phyloP scores from a whole-genome alignment of 176 grass and related monocot genomes.

The Themeda triandra region DNA sequence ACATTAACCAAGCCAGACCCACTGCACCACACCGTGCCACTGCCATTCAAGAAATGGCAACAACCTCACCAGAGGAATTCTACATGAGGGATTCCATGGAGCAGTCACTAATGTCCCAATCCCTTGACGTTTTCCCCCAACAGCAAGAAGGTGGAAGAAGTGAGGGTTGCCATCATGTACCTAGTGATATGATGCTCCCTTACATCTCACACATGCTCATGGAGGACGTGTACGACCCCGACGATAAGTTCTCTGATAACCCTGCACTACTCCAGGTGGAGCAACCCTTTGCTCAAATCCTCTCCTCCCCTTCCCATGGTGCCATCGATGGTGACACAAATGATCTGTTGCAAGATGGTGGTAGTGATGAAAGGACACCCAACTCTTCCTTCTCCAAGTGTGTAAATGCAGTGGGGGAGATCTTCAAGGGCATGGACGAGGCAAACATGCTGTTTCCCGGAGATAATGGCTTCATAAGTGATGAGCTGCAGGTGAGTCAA shows the following conservation, averaged over 20 bases:
- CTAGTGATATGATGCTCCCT: conserved; percentile 8
- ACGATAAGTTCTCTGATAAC: conserved; percentile 21
- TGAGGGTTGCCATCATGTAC: not conserved
- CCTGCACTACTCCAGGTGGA: conserved; percentile 25
- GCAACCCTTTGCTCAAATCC: conserved; percentile 37
- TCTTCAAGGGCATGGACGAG: too few relatives aligned
- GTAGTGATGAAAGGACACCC: too few relatives aligned
- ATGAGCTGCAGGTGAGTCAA: too few relatives aligned
- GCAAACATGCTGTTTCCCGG: too few relatives aligned
- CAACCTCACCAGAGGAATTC: conserved; percentile 5
- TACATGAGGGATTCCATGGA: not conserved
- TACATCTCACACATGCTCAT: conserved; percentile 30
- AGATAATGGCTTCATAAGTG: too few relatives aligned
- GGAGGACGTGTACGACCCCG: conserved; percentile 52
- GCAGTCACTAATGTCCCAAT: not conserved
- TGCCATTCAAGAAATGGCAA: not conserved
- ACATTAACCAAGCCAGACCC: not conserved
- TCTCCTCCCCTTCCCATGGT: not conserved
- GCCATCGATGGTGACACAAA: not conserved
- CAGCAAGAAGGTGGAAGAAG: not conserved
- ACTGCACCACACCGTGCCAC: too few relatives aligned
- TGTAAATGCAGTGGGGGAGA: too few relatives aligned
- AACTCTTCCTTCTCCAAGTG: too few relatives aligned
- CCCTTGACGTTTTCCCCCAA: not conserved
- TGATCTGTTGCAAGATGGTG: not conserved